Evolutionary conservation across 2,329 filamentous ascomycete species (phyloP), one percentile per base, ranked within the genome.

Genomic region (Biscogniauxia sp.): DNA sequence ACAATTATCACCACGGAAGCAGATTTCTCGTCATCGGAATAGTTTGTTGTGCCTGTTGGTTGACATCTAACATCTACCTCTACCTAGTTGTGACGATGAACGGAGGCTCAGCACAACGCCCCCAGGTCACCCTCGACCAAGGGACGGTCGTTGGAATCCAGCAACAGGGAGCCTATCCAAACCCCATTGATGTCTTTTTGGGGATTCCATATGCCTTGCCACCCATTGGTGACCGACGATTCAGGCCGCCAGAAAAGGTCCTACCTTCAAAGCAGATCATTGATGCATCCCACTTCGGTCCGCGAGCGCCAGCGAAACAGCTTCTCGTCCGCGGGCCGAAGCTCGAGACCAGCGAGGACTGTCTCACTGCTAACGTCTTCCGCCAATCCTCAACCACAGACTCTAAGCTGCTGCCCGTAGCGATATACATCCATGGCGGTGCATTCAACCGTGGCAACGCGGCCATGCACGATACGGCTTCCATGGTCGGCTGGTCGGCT

Each of bases 131-230:
- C 15, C 57, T 67, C 17, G 25, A 25, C 5, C 66, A 68, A 54
- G 66, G 66, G 15, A 65, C 62, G 2, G 66, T 74, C 20, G 60
- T 71, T 7, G 73, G 73, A 20, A 65, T 66, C 37, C 60, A 64
- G 8, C 59, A 69, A 65, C 49, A 57, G 19, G 37, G 59, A 23
- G 50, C 50, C 9, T 64, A 59, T 49, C 64, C 64, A n/a, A 58
- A 66, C 6, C 62, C 72, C 0, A 65, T 79, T 19, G 76, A 79
- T 26, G 66, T 71, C 13, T 84, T 84, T 64, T 70, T 79, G 0
- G 79, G 80, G 1, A 76, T 84, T 11, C 81, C 80, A 0, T 84
- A 83, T 61, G 80, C 78, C 0, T 66, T 78, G 2, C 77, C 80
- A 2, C 80, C 82, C 11, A 74, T 71, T 2, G 81, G 79, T 0